Evolutionary conservation across 768 basidiomycete species (phyloP).

Genomic region (Chalciporus sphaerocephalus): DNA sequence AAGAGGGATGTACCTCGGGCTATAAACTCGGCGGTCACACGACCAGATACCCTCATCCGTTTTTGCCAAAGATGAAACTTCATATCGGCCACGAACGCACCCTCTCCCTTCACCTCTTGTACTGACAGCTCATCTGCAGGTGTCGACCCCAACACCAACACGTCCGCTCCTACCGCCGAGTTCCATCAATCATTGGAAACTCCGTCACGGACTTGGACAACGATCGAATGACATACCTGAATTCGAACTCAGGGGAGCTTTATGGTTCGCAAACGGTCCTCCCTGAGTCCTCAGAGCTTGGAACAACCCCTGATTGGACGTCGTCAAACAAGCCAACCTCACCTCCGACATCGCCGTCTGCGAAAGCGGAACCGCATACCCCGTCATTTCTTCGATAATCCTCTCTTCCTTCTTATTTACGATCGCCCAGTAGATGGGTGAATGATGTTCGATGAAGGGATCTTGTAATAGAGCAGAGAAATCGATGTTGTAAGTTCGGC

Average conservation of each 20-base stretch:
- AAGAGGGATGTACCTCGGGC: slow-evolving; percentile 40
- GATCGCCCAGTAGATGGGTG: slow-evolving; percentile 71
- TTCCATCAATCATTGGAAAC: too few relatives aligned
- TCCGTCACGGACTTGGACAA: too few relatives aligned
- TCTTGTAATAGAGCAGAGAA: slow-evolving; percentile 59
- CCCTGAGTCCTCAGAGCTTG: slow-evolving; percentile 20
- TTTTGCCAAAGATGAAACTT: slow-evolving; percentile 58
- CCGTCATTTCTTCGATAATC: slow-evolving; percentile 49
- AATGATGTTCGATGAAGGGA: slow-evolving; percentile 57
- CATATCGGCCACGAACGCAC: slow-evolving; percentile 46
- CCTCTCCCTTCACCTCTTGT: slow-evolving; percentile 46
- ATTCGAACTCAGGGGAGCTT: slow-evolving; percentile 11
- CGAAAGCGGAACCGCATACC: slow-evolving; percentile 44
- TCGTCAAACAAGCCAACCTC: slow-evolving; percentile 55
- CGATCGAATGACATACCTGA: slow-evolving; percentile 9
- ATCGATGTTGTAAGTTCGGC: slow-evolving; percentile 44
- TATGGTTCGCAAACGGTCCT: slow-evolving; percentile 5
- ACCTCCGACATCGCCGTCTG: slow-evolving; percentile 52
- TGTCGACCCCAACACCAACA: slow-evolving; percentile 40
- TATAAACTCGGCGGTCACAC: slow-evolving; percentile 60
- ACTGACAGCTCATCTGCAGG: slow-evolving; percentile 54
- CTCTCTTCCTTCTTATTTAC: slow-evolving; percentile 43
- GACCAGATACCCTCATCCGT: slow-evolving; percentile 60
- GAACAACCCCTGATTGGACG: slow-evolving; percentile 24
- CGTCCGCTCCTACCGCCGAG: slow-evolving; percentile 40